These are phyloP conservation scores for Diaporthe citriasiana DNA, from an alignment of 2,329 filamentous ascomycete species.

Conservation along the genomic window DNA sequence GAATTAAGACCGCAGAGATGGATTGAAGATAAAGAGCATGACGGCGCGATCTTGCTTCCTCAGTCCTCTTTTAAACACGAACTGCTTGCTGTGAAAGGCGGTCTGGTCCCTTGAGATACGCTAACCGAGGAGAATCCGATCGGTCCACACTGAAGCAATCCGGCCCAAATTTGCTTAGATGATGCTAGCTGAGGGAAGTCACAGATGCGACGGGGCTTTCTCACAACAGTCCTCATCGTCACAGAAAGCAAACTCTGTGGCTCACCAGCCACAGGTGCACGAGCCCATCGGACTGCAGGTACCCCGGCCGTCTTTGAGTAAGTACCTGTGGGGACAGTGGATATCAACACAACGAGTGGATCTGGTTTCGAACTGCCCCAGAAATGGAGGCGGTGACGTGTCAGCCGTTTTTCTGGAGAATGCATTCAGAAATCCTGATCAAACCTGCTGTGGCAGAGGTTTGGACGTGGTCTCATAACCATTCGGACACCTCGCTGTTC, in stretches of 20 bases:
- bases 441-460: not conserved
- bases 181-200: not conserved
- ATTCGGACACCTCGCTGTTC: not conserved
- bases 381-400: conserved; percentile 37
- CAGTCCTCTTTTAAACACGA: no score
- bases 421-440: not conserved
- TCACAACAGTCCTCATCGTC: not conserved
- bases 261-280: conserved; percentile 3
- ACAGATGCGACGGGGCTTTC: no score
- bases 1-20: not conserved
- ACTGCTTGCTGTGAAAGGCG: rapidly evolving
- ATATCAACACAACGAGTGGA: conserved; percentile 27
- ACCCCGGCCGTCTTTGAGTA: conserved; percentile 35
- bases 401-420: conserved; percentile 8
- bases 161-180: no score
- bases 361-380: conserved; percentile 32
- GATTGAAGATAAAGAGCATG: no score
- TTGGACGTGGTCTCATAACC: not conserved
- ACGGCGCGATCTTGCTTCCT: no score
- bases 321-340: conserved; percentile 38
- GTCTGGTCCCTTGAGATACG: not conserved
- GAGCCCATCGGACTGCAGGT: not conserved
- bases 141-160: not conserved
- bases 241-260: not conserved
- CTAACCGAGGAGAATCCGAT: no score